Base-by-base conservation (phyloP, 495 filamentous ascomycete genomes). In the Tuber brumale region DNA sequence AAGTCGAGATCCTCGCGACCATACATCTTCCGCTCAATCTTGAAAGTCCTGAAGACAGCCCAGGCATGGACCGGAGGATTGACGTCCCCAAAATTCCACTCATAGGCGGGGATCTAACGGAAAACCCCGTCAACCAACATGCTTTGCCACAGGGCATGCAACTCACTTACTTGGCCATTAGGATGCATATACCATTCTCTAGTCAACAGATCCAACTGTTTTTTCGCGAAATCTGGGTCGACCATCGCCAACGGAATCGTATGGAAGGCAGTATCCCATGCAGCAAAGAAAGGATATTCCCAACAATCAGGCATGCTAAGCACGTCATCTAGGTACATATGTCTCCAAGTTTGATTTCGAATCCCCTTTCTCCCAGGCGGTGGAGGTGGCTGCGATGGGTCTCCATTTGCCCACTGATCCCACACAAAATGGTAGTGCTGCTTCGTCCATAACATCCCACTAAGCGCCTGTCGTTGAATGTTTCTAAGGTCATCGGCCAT, bases 101-200 rank as follows among this genome's bases (percentile, higher is more conserved):
- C 95, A 78, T 98, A 97, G 10, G 90, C 89, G 8, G 79, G 74
- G 46, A 72, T 76, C 71, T 75, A 69, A 46, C 0, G 21, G 21
- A 71, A 72, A 35, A 10, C 14, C 1, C 10, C 37, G 44, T 43
- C 6, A 51, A 66, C 14, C 8, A 66, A 35, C 57, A 66, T 35
- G 57, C 14, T 66, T 31, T n/a, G 16, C 80, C 83, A 57, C 82
- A 85, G 82, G 85, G 85, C 86, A 41, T 93, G 91, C 70, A 23
- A 27, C 45, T 41, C 14, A 74, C 74, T 57, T 57, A 97, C 86
- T 84, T 98, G 95, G 69, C 95, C 95, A 81, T 98, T 98, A 27
- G 95, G 95, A 86, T 98, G 95, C 92, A 97, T 97, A 86, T 98
- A 98, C 95, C 95, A 97, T 85, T 97, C 95, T 76, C 95, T 88